Evolutionary conservation across 495 filamentous ascomycete genomes (phyloP), one percentile per base, ranked within the genome.

Genomic region (Penicillium canariense): DNA sequence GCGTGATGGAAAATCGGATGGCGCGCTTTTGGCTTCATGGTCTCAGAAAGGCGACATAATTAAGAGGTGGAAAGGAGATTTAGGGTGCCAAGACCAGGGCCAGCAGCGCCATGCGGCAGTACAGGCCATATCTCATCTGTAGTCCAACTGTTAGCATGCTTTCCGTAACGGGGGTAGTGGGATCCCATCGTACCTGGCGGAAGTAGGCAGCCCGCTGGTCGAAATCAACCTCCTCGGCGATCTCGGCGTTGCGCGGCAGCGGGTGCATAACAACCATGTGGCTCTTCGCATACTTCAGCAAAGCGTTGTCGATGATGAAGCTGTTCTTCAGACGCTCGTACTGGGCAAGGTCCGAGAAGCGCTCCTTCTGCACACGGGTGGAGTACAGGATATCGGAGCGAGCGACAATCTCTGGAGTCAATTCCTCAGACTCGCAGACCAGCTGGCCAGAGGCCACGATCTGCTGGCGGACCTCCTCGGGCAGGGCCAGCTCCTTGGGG

Each of bases 161-260:
- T 45, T 54, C 39, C 34, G 7, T 26, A 48, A 39, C 5, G 42
- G 14, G 25, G 53, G 48, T 26, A 39, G 9, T 23, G 47, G 46
- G 47, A 35, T 6, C 15, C 36, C 52, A 63, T 82, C 87, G 78
- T 76, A 96, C 94, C 87, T 98, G 94, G 88, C 94, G 85, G 73
- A 97, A 97, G 78, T 98, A 98, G 51, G 95, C 94, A 30, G 94
- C 93, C 65, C 94, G 78, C 71, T 93, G 89, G 78, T 98, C 94
- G 76, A 92, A 95, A 70, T 98, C 94, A 22, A 98, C 89, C 76
- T 98, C 94, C 76, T 96, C 91, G 10, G 84, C 81, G 58, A 98
- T 86, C 81, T 98, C 94, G 48, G 83, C 83, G 59, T 96, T 97
- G 53, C 94, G 80, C 45, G 95, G 94, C 68, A 98, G 78, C 54